Evolutionary conservation across 2,329 filamentous ascomycete species (phyloP).

Genomic region (Sporothrix mexicana): DNA sequence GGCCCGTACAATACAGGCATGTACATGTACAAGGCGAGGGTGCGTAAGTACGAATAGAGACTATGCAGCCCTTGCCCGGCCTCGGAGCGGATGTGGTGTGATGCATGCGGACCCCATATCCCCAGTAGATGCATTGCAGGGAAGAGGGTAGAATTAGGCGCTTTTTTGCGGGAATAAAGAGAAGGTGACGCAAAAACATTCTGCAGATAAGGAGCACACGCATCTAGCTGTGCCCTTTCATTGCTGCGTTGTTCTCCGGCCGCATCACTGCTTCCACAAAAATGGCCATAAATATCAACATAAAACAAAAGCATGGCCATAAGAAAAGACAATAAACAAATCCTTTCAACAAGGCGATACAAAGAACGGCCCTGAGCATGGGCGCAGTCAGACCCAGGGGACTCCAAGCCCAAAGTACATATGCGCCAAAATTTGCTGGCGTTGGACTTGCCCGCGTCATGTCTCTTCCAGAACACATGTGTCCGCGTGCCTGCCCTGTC

Average conservation of each 20-base stretch:
- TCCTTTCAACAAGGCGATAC: neutral
- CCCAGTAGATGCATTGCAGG: neutral
- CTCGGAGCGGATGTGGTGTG: neutral
- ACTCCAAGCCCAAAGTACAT: neutral
- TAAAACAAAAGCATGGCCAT: no score
- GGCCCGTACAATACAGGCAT: neutral
- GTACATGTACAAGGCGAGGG: no score
- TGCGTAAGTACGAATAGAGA: no score
- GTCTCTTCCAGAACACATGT: neutral
- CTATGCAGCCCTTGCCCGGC: neutral
- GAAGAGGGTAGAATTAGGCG: neutral
- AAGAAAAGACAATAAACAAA: neutral
- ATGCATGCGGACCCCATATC: neutral
- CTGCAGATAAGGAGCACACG: no score
- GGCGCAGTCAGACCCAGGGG: neutral
- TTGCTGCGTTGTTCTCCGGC: no score
- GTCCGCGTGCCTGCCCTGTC: neutral
- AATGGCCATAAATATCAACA: no score
- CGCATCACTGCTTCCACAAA: no score
- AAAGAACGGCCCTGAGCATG: neutral
- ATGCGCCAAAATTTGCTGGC: constrained; percentile 1
- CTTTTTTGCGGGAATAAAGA: constrained; percentile 2
- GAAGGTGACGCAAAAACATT: neutral
- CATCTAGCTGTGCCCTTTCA: no score
- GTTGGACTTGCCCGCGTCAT: neutral